Evolutionary conservation across 768 basidiomycete genomes (phyloP), one percentile per base, ranked within the genome.

Genomic region (Xerocomellus amylosporus): DNA sequence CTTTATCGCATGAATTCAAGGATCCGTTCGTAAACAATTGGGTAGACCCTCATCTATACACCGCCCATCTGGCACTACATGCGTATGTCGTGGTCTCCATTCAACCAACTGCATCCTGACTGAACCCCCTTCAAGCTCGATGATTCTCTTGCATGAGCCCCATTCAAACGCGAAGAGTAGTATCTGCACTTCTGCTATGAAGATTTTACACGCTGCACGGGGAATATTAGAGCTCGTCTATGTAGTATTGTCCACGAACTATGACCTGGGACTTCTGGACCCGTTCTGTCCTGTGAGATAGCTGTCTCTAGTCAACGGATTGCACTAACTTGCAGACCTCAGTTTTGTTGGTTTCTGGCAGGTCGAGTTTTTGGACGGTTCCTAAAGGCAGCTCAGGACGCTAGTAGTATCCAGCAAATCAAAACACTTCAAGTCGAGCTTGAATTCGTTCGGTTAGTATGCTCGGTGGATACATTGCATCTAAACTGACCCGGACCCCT

Each of bases 91-190:
- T 28, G 17, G 34, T 50, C 7, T 20, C 34, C 46, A 60, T 19
- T 51, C 53, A 54, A 69, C 73, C 2, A 76, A 72, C 73, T 74
- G 12, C 73, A 78, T 68, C 58, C 73, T 67, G 8, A 43, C 17
- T 44, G 43, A 24, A 45, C 14, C 34, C 28, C 26, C 28, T 60
- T 31, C 43, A 58, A 91, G 89, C 13, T 80, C 86, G 7, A 81
- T 73, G 14, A 85, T 91, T 48, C 73, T 89, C 19, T 71, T 91
- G 39, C 89, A 90, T 60, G 89, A 91, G 58, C 86, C 87, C 4
- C 87, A 89, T 62, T 87, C 88, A 17, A 79, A 82, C 54, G 74
- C 86, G 44, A 74, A 75, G 24, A 73, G 70, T 43, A 75, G 77
- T 17, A 80, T 81, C 34, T 90, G 88, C 60, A 75, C 83, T 39